Base-by-base conservation (phyloP, 345 rosid species). In the Litchi chinensis region DNA sequence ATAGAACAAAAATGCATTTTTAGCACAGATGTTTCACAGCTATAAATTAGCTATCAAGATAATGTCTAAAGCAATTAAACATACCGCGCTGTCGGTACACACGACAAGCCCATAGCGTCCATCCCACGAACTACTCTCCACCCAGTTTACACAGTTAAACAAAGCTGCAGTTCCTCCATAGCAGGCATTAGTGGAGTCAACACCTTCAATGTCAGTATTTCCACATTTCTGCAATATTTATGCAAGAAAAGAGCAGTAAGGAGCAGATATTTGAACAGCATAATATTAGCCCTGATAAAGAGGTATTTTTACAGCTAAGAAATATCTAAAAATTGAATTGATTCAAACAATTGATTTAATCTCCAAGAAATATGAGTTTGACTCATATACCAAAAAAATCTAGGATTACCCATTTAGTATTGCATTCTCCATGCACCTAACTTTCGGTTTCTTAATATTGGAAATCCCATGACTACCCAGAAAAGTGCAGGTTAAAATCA, bases 141-240 rank as follows among this genome's bases (percentile, higher is more conserved):
- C 98, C 99, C 99, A 97, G 75, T 97, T 97, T 80, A 97, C 97
- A 85, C 98, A 97, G 76, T 97, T 97, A 73, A 97, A 84, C 79
- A 97, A 87, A 79, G 99, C 99, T 1, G 99, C 99, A 62, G 99
- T 97, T 77, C 99, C 99, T 19, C 99, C 99, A 67, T 97, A 97
- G 84, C 99, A 97, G 79, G 99, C 99, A 86, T 97, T 97, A 19
- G 91, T 87, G 1, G 99, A 97, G 87, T 97, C 99, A 68, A 97
- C 99, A 48, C 99, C 99, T 88, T 97, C 99, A 41, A 97, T 91
- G 79, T 97, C 98, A 16, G 98, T 92, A 84, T 97, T 97, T 73
- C 99, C 99, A 80, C 80, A 81, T 86, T 93, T 88, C 99, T 97
- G 91, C 68, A 78, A 80, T 86, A 81, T 82, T 83, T 37, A 43